These are phyloP conservation scores for Papilionanthe hybrid DNA, from an alignment of 116 monocot genomes.

Conservation along the genomic window DNA sequence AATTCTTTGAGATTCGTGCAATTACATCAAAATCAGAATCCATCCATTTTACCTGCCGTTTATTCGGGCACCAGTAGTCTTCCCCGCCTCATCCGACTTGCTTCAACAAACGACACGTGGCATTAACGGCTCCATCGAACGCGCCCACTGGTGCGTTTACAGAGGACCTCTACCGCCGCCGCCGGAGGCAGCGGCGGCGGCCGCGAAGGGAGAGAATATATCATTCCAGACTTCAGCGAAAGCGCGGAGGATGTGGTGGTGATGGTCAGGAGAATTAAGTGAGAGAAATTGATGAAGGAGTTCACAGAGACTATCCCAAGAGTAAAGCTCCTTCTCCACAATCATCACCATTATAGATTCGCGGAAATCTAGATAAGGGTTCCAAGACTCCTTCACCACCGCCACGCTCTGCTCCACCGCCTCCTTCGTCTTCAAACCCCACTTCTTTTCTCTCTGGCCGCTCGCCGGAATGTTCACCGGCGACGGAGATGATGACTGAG, in stretches of 20 bases:
- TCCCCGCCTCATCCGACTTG: too few relatives aligned
- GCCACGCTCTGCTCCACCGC: constrained; percentile 13
- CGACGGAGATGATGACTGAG: background rate
- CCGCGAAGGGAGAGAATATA: background rate
- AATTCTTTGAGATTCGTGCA: too few relatives aligned
- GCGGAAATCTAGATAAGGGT: constrained; percentile 17
- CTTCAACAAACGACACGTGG: too few relatives aligned
- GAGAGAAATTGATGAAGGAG: constrained; percentile 23
- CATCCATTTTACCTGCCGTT: too few relatives aligned
- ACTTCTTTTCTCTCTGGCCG: background rate
- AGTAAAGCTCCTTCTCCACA: constrained; percentile 21
- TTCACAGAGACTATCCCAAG: constrained; percentile 16
- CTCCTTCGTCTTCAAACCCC: background rate
- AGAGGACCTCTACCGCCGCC: background rate
- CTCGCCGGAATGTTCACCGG: background rate
- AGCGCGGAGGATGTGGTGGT: constrained; percentile 19
- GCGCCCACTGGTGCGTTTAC: too few relatives aligned
- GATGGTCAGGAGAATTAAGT: constrained; percentile 16
- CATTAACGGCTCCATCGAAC: too few relatives aligned
- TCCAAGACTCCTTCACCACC: constrained; percentile 18
- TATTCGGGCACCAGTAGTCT: too few relatives aligned
- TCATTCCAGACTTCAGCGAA: constrained; percentile 18
- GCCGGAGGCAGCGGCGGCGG: background rate
- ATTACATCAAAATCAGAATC: too few relatives aligned
- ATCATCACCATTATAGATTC: constrained; percentile 28